phyloP scores from a whole-genome alignment of 2,329 filamentous ascomycete species.

The Ceratocystis diversiconidia region DNA sequence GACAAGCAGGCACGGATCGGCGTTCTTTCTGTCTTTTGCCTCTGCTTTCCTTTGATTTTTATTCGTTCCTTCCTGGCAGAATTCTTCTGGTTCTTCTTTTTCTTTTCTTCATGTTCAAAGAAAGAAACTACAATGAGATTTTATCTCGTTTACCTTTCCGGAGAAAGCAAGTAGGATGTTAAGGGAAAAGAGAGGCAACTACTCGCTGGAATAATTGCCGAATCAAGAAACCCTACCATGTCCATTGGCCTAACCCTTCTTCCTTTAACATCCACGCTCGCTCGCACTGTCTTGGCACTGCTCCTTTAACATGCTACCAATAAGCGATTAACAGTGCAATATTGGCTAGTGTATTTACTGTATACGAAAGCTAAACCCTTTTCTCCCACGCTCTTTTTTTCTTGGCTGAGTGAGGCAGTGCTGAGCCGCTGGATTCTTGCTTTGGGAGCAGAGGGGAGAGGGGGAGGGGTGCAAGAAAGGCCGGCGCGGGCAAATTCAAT shows the following conservation, averaged over 20 bases:
- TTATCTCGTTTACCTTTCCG: too few relatives aligned
- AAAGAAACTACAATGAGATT: background rate
- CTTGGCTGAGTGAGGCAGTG: constrained; percentile 6
- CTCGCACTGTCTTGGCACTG: background rate
- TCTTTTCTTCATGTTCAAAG: background rate
- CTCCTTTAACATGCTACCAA: too few relatives aligned
- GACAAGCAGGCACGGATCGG: background rate
- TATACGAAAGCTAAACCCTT: background rate
- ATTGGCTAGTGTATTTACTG: background rate
- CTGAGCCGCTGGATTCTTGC: background rate
- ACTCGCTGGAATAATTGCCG: background rate
- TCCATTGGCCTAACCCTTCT: background rate
- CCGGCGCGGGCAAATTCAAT: background rate
- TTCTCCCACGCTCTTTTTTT: background rate
- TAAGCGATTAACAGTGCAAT: too few relatives aligned
- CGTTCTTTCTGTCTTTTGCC: background rate
- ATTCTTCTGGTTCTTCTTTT: background rate
- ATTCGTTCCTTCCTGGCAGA: background rate
- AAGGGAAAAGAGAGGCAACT: background rate
- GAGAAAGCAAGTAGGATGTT: background rate
- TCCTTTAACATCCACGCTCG: background rate
- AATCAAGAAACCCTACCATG: background rate
- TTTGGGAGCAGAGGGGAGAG: background rate
- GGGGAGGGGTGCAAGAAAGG: background rate
- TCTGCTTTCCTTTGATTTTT: background rate